Base-by-base conservation (phyloP, 306 rosid species). In the Coriaria nepalensis region DNA sequence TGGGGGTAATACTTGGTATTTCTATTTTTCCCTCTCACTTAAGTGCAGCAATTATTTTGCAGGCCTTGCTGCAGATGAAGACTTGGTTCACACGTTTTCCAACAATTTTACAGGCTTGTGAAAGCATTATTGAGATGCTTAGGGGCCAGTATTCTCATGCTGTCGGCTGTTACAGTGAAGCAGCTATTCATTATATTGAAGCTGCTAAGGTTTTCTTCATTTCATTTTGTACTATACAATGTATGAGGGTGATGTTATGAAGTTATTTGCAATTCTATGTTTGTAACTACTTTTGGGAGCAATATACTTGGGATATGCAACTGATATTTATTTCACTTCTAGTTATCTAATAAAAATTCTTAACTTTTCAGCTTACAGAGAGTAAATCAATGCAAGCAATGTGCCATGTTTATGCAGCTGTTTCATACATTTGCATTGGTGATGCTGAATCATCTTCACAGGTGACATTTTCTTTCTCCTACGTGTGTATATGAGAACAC, bases 121-220 rank as follows among this genome's bases (percentile, higher is more conserved):
- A 84, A 71, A 72, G 97, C 71, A 66, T 75, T 62, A 79, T 90
- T 46, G 95, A 90, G 79, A 81, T 79, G 93, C 93, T 90, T 38
- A 75, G 97, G 63, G 97, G 97, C 65, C 97, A 81, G 57, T 90
- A 90, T 71, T 76, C 95, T 62, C 97, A 90, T 71, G 70, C 80
- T 6, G 93, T 81, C 62, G 97, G 97, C 64, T 84, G 95, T 70
- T 81, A 78, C 58, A 52, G 45, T 8, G 93, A 90, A 72, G 97
- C 97, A 59, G 69, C 78, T 41, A 81, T 76, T 68, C 97, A 90
- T 69, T 90, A 64, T 74, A 56, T 84, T 57, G 93, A 90, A 79
- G 97, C 87, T 40, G 75, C 75, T 20, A 79, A 81, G 95, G 97
- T 84, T 66, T 40, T 43, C 12, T 37, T 35, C 14, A 11, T 9